phyloP scores from a whole-genome alignment of 2,329 filamentous ascomycete genomes.

The Alternaria arbusti region DNA sequence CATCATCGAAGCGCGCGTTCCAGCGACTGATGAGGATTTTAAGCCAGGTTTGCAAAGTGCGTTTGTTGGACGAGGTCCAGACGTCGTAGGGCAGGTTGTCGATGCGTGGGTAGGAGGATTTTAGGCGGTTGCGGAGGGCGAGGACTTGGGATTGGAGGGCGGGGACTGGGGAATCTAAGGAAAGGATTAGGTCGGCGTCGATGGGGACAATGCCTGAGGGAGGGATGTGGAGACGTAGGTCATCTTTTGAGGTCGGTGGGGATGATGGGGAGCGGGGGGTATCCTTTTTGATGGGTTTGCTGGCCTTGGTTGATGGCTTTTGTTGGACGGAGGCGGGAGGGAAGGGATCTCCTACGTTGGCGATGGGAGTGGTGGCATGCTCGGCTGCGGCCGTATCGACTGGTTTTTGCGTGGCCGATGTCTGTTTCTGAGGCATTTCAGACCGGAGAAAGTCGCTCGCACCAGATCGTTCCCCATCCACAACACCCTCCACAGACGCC shows the following conservation, averaged over 20 bases:
- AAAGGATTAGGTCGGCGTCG: constrained; percentile 26
- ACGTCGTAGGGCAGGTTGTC: constrained; percentile 35
- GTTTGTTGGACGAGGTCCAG: constrained; percentile 25
- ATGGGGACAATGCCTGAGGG: constrained; percentile 15
- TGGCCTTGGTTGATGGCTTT: background rate
- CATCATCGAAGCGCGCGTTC: constrained; percentile 27
- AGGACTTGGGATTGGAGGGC: constrained; percentile 30
- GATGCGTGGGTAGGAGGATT: constrained; percentile 31
- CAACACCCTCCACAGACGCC: no score
- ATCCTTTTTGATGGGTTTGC: background rate
- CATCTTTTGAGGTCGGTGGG: background rate
- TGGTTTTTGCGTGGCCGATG: no score
- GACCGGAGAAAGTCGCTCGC: no score
- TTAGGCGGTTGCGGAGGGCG: constrained; percentile 26
- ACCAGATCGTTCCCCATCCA: no score
- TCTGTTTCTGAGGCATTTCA: background rate
- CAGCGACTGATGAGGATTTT: constrained; percentile 34
- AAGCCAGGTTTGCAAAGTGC: constrained; percentile 35
- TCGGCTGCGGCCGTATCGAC: no score
- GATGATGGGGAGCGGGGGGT: background rate
- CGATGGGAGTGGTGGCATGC: no score
- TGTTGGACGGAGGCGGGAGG: background rate
- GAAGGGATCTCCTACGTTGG: background rate
- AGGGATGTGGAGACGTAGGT: constrained; percentile 18
- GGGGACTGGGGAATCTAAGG: constrained; percentile 16